Evolutionary conservation across 2,329 filamentous ascomycete species (phyloP), one percentile per base, ranked within the genome.

Genomic region (Zopfia rhizophila): DNA sequence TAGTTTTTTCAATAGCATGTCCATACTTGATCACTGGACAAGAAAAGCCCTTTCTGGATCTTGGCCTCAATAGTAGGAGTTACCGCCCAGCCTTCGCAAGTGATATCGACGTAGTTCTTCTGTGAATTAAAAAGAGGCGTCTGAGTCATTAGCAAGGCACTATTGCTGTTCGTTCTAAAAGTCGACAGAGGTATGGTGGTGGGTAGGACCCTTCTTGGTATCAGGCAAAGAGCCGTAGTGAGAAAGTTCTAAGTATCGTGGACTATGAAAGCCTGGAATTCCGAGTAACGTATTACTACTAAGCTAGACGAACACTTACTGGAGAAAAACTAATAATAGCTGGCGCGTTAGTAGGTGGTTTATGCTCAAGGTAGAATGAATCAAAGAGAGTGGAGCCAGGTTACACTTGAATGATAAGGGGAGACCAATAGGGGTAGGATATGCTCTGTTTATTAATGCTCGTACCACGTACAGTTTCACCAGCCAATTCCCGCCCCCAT

Each of bases 1-100:
- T 96, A 96, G 69, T 96, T 96, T 30, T 91, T 82, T 23, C 91
- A 82, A 68, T 96, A 96, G 74, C 91, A 96, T 0, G 91, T 96
- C 91, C 91, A 96, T 60, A 92, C 90, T 13, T 83, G 80, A 43
- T 95, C 91, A 3, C 82, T 82, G 24, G 76, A 76, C 37, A 86
- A 77, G 67, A 96, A 96, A 73, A 96, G 95, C 0, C 91, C 91
- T 61, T 96, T 95, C 69, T 95, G 90, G 48, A 96, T 91, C 60
- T 85, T 87, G 24, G 89, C 90, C 21, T 86, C 80, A 53, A 96
- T 89, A 11, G 89, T 87, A 13, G 89, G 81, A 53, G 85, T 86
- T 55, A 94, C 80, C 1, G 78, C 75, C 2, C 73, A 64, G 3
- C 77, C 75, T 35, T 89, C 76, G 59, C 86, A 87, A 44, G 80